These are phyloP conservation scores for Bacidia gigantensis DNA, from an alignment of 495 filamentous ascomycete species.

Conservation along the genomic window DNA sequence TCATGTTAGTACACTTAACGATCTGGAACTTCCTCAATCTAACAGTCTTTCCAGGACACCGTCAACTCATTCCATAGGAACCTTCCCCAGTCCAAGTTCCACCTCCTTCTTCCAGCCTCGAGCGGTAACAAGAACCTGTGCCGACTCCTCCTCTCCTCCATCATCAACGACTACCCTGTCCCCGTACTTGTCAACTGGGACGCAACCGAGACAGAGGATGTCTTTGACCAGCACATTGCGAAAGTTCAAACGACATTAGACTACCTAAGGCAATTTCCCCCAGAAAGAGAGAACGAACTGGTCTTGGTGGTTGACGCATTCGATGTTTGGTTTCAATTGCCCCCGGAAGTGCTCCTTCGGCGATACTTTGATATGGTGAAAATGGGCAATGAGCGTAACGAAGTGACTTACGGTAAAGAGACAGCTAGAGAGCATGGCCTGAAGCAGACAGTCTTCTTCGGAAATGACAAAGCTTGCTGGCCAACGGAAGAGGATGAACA, in stretches of 20 bases:
- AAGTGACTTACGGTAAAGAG: slow-evolving; percentile 1
- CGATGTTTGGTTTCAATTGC: slow-evolving; percentile 22
- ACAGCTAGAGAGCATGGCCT: slow-evolving; percentile 6
- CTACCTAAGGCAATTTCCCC: slow-evolving; percentile 6
- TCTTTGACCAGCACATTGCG: slow-evolving; percentile 7
- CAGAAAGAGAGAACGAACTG: slow-evolving; percentile 8
- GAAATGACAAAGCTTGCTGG: slow-evolving; percentile 20
- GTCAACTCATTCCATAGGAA: not conserved
- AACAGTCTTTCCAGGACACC: not conserved
- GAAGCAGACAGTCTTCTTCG: slow-evolving; percentile 17
- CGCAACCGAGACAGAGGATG: slow-evolving; percentile 1
- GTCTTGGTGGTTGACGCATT: slow-evolving; percentile 18
- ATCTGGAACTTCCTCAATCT: not conserved
- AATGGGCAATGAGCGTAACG: slow-evolving; percentile 10
- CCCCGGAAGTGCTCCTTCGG: slow-evolving; percentile 16
- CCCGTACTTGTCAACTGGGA: slow-evolving; percentile 16
- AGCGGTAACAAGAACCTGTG: slow-evolving; percentile 12
- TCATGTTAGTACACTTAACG: not conserved
- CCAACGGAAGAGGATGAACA: slow-evolving; percentile 8
- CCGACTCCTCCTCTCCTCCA: slow-evolving; percentile 12
- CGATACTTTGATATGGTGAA: slow-evolving; percentile 16
- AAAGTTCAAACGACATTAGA: slow-evolving; percentile 7
- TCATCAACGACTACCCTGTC: slow-evolving; percentile 12
- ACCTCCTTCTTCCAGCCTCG: slow-evolving; percentile 12
- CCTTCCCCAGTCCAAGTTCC: not conserved